Evolutionary conservation across 805 yeast species (phyloP).

Genomic region (Saccharomycopsis oosterbeekiorum): DNA sequence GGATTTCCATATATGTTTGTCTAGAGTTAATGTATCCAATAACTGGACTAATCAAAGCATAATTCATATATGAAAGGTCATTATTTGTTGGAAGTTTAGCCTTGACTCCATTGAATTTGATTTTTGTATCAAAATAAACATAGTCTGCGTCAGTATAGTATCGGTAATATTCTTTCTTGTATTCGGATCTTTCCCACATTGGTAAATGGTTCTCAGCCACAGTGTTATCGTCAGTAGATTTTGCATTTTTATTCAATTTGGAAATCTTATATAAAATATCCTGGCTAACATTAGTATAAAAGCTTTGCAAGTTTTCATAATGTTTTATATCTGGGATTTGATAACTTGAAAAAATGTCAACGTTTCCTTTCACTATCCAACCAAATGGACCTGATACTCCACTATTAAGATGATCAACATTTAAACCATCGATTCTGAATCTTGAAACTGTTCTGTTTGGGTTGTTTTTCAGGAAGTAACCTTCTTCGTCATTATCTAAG

Average conservation of each 20-base stretch:
- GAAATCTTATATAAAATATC: conserved; percentile 29
- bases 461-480: neutral
- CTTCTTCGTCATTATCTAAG: conserved; percentile 18
- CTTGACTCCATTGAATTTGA: conserved; percentile 74
- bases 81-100: conserved; percentile 84
- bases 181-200: conserved; percentile 19
- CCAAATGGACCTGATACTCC: conserved; percentile 95
- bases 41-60: conserved; percentile 87
- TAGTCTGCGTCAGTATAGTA: conserved; percentile 33
- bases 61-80: conserved; percentile 86
- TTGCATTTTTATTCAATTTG: conserved; percentile 18
- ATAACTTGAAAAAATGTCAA: conserved; percentile 88
- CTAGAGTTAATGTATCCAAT: conserved; percentile 90
- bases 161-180: conserved; percentile 17
- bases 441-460: conserved; percentile 31
- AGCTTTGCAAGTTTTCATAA: conserved; percentile 11
- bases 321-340: conserved; percentile 53
- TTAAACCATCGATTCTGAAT: conserved; percentile 73
- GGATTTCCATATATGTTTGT: conserved; percentile 80
- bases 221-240: conserved; percentile 9
- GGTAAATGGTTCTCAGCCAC: conserved; percentile 19
- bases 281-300: conserved; percentile 19
- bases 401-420: conserved; percentile 79
- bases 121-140: conserved; percentile 69
- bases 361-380: conserved; percentile 89